Evolutionary conservation across 2,329 filamentous ascomycete genomes (phyloP), one percentile per base, ranked within the genome.

Genomic region (Aspergillus arachidicola): DNA sequence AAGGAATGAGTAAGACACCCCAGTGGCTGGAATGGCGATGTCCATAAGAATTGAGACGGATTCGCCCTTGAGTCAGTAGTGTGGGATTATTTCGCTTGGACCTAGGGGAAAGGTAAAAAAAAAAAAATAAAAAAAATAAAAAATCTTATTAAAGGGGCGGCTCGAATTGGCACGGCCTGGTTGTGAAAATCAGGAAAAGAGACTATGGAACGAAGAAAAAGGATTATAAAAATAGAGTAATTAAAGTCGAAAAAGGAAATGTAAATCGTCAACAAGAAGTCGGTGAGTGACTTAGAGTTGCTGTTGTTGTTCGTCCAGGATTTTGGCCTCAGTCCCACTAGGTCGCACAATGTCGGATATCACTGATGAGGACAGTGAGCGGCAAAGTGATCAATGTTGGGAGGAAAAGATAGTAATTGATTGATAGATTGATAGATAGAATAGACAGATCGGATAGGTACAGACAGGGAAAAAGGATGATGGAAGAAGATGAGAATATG

Each of bases 21-120:
- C 70, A 69, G 72, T 71, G 67, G 68, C 69, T 67, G 69, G 62
- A 67, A 69, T 63, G 68, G 71, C 69, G 71, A 68, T 69, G 74
- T 76, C 77, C 77, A 79, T 78, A 78, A 72, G 74, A 75, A 71
- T 68, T 67, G 67, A 69, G 61, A 64, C 68, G 54, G 61, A 63
- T 55, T 55, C 51, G 48, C 34, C 48, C 58, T 41, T 59, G n/a
- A 51, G 38, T 58, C 56, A 58, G 56, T 48, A 41, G 58, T 59
- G 58, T 59, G 58, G 48, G 58, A 59, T 59, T 45, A 16, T 43
- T 45, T 59, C 32, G 48, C 32, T 51, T 50, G 58, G 48, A 59
- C 58, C 38, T 54, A 59, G 38, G 12, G 23, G 28, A 23, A 48
- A 60, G 62, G 45, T 51, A 61, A 50, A 32, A 63, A 26, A 4